A percentile compares a stretch with the other conserved stretches of the same genome.
Evolutionary conservation across 768 basidiomycete species (phyloP).

Genomic region (Mycena crocata): DNA sequence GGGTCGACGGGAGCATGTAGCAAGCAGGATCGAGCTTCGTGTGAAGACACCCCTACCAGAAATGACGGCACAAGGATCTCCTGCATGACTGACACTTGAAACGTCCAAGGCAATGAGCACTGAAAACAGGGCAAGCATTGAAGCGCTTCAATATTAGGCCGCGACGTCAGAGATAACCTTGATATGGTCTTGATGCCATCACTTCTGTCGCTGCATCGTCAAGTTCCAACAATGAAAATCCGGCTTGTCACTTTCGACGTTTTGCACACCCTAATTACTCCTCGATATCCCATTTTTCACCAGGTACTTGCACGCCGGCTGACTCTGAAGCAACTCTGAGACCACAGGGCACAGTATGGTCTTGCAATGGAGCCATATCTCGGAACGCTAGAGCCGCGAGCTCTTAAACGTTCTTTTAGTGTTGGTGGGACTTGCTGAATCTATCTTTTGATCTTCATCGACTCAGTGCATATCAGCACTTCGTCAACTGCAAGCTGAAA

Average conservation of each 20-base stretch:
- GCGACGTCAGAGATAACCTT: too few relatives aligned
- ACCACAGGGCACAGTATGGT: slow-evolving; percentile 54
- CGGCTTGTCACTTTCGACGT: slow-evolving; percentile 84
- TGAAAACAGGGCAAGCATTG: slow-evolving; percentile 12
- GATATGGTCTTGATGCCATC: not conserved
- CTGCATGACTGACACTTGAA: not conserved
- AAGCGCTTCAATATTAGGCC: not conserved
- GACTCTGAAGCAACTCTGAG: not conserved
- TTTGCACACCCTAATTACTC: slow-evolving; percentile 78
- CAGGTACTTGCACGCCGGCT: slow-evolving; percentile 47
- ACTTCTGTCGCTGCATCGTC: not conserved
- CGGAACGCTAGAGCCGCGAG: slow-evolving; percentile 65
- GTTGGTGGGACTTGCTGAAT: slow-evolving; percentile 52
- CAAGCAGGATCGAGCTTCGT: slow-evolving; percentile 63
- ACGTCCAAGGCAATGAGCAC: slow-evolving; percentile 1
- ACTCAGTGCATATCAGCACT: slow-evolving; percentile 47
- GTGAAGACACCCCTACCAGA: slow-evolving; percentile 66
- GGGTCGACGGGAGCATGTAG: slow-evolving; percentile 60
- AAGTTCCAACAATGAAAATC: slow-evolving; percentile 42
- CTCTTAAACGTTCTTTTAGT: slow-evolving; percentile 70
- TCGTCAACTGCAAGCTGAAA: slow-evolving; percentile 62
- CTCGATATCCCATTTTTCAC: slow-evolving; percentile 73
- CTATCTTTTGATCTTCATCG: not conserved
- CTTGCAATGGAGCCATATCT: slow-evolving; percentile 75
- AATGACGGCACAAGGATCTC: slow-evolving; percentile 64